Evolutionary conservation across 495 filamentous ascomycete genomes (phyloP).

Genomic region (Hypoxylon fragiforme): DNA sequence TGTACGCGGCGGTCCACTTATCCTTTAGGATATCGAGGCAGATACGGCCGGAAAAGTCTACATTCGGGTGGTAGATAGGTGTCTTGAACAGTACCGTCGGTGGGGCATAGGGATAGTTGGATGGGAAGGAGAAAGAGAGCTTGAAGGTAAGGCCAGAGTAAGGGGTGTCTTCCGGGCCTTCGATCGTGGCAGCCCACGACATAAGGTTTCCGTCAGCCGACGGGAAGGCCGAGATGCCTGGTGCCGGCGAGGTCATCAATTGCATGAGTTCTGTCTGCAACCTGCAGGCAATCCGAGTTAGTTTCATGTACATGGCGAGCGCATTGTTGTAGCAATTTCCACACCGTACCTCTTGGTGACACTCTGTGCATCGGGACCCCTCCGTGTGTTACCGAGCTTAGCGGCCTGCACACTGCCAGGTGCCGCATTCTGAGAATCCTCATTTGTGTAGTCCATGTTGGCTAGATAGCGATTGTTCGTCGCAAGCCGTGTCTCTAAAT

Average conservation of each 20-base stretch:
- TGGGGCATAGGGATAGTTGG: conserved; percentile 91
- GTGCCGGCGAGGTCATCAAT: conserved; percentile 91
- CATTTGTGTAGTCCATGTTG: conserved; percentile 67
- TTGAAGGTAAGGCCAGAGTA: conserved; percentile 90
- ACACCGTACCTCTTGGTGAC: conserved; percentile 71
- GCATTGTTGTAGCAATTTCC: neutral
- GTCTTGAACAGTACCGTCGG: conserved; percentile 93
- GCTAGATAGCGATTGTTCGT: neutral
- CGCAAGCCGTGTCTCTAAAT: neutral
- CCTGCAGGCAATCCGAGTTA: conserved; percentile 52
- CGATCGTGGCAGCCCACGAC: conserved; percentile 90
- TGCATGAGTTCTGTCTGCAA: conserved; percentile 97
- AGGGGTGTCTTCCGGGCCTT: conserved; percentile 86
- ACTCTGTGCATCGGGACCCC: conserved; percentile 67
- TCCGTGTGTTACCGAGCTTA: conserved; percentile 63
- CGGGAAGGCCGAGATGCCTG: conserved; percentile 94
- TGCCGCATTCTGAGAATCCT: conserved; percentile 73
- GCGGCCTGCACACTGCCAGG: conserved; percentile 56
- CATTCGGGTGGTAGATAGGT: conserved; percentile 91
- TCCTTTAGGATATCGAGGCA: conserved; percentile 98
- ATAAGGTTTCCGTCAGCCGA: conserved; percentile 87
- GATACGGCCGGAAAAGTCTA: conserved; percentile 90
- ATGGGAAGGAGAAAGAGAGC: conserved; percentile 87
- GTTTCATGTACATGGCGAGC: conserved; percentile 1
- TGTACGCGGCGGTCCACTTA: conserved; percentile 95